Conservation (phyloP, 306 rosid species). For the Dryas alaskensis region DNA sequence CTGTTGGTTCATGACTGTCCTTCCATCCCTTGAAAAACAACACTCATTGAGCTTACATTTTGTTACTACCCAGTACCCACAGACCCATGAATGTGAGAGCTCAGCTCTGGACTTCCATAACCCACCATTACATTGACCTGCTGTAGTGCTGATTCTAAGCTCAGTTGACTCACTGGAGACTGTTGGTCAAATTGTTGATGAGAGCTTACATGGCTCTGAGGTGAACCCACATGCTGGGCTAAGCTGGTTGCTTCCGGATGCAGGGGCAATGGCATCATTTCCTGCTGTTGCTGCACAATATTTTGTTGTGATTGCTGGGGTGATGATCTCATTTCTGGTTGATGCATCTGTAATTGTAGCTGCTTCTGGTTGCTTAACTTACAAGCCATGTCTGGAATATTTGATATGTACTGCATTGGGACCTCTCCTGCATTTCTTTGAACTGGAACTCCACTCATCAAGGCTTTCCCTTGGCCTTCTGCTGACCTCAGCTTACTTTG, state of each 20-base stretch:
- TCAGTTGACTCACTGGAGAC: conserved; percentile 6
- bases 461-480: conserved; percentile 19
- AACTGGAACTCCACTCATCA: not conserved
- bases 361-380: conserved; percentile 10
- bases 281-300: conserved; percentile 9
- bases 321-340: not conserved
- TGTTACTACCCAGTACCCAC: not conserved
- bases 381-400: conserved; percentile 1
- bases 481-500: conserved; percentile 2
- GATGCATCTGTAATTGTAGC: not conserved
- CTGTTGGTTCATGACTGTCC: not conserved
- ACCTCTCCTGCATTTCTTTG: conserved; percentile 6
- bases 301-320: not conserved
- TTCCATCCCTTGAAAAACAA: not conserved
- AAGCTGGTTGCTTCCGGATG: not conserved
- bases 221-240: conserved; percentile 13
- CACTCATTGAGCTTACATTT: not conserved
- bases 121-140: not conserved
- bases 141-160: conserved; percentile 1
- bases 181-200: conserved; percentile 9
- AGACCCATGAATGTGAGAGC: conserved; percentile 13
- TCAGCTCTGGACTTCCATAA: conserved; percentile 8
- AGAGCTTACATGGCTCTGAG: not conserved
- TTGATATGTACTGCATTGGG: conserved; percentile 4
- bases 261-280: conserved; percentile 3